Conservation (phyloP, 305 asterid genomes). For the Solanum hybrid region DNA sequence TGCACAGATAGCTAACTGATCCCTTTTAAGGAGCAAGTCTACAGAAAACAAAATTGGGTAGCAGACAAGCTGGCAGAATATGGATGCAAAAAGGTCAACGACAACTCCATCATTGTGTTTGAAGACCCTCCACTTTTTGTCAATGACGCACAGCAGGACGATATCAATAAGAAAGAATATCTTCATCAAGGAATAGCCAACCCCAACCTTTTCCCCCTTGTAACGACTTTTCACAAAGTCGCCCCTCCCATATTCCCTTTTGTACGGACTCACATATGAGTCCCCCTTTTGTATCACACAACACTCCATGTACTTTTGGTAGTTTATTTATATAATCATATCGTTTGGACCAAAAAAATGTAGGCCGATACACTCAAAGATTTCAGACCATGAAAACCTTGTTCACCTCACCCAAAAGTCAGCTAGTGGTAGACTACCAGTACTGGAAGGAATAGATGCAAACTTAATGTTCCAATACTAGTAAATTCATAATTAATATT, state of each 20-base stretch:
- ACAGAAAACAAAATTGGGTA: not conserved
- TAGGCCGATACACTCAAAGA: not conserved
- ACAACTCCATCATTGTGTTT: not conserved
- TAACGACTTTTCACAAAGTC: not conserved
- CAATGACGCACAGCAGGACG: not conserved
- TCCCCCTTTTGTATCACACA: not conserved
- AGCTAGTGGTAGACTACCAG: not conserved
- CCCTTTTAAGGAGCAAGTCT: not conserved
- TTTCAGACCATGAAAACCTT: not conserved
- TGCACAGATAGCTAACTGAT: not conserved
- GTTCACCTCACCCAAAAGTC: not conserved
- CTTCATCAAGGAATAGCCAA: not conserved
- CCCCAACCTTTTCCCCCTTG: not conserved
- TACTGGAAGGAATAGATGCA: not conserved
- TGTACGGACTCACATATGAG: not conserved
- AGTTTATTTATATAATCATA: not conserved
- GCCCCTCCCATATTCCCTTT: not conserved
- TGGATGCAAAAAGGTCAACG: not conserved
- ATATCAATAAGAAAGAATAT: not conserved
- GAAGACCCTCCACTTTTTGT: not conserved
- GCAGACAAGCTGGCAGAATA: not conserved
- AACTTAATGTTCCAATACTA: not conserved
- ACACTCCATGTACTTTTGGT: not conserved
- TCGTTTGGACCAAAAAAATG: not conserved
- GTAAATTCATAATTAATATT: conserved; percentile 2